Percentiles rank a stretch among this genome's conserved stretches.
Conservation (phyloP, 345 rosid genomes). For the Combretum micranthum region DNA sequence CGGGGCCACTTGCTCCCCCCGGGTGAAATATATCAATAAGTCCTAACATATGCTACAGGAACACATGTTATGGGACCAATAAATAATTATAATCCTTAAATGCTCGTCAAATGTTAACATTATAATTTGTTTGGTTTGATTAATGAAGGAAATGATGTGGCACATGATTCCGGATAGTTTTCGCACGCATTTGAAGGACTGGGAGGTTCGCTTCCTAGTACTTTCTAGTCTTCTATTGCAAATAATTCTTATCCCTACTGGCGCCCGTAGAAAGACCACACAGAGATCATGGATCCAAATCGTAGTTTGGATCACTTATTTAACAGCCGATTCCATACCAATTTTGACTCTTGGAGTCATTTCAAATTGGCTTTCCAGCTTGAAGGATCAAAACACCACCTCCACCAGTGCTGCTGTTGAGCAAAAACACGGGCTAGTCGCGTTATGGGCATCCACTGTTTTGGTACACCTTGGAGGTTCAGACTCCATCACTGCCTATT, state of each 20-base stretch:
- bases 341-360: slow-evolving; percentile 20
- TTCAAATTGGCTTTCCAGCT: slow-evolving; percentile 1
- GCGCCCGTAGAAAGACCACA: slow-evolving; percentile 11
- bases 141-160: too few species aligned
- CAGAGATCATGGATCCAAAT: background rate
- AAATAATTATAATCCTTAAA: too few species aligned
- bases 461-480: slow-evolving; percentile 27
- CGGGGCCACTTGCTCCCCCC: too few species aligned
- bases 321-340: slow-evolving; percentile 23
- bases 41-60: too few species aligned
- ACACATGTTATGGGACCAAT: too few species aligned
- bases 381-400: background rate
- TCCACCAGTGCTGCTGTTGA: background rate
- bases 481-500: background rate
- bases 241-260: slow-evolving; percentile 7
- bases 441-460: slow-evolving; percentile 29
- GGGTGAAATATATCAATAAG: too few species aligned
- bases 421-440: background rate
- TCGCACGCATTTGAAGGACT: slow-evolving; percentile 10
- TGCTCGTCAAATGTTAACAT: too few species aligned
- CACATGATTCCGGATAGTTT: too few species aligned
- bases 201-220: slow-evolving; percentile 21
- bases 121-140: too few species aligned
- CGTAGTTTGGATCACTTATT: slow-evolving; percentile 18
- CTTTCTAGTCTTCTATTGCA: slow-evolving; percentile 16